Evolutionary conservation across 805 yeast species (phyloP).

Genomic region (Myxozyma sirexii): DNA sequence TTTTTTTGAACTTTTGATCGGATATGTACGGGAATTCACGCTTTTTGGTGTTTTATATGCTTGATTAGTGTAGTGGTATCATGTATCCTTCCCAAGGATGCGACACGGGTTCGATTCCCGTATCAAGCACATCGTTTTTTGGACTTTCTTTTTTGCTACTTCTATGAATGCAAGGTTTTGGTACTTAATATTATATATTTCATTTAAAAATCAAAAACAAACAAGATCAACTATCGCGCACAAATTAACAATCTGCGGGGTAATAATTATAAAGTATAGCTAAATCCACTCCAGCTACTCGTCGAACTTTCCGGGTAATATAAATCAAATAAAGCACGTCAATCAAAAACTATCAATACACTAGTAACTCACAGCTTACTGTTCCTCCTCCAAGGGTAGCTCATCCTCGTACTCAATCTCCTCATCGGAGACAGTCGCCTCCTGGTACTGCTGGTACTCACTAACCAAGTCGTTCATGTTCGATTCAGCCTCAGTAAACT

Average conservation of each 20-base stretch:
- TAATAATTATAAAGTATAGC: not conserved
- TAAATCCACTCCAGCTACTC: not conserved
- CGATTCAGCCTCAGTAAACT: conserved; percentile 91
- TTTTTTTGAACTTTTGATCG: too few relatives aligned
- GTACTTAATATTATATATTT: not conserved
- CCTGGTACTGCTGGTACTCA: conserved; percentile 94
- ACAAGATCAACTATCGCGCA: not conserved
- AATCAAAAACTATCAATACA: conserved; percentile 6
- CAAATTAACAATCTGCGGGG: not conserved
- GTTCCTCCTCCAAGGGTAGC: conserved; percentile 33
- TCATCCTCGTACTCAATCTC: conserved; percentile 61
- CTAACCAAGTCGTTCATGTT: conserved; percentile 87
- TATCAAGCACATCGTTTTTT: conserved; percentile 19
- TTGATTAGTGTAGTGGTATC: conserved; percentile 34
- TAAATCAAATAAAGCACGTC: not conserved
- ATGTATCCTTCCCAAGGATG: conserved; percentile 32
- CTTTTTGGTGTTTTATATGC: not conserved
- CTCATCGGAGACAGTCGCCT: conserved; percentile 77
- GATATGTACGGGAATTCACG: not conserved
- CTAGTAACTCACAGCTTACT: conserved; percentile 6
- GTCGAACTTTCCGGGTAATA: conserved; percentile 7
- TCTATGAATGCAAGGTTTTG: too few relatives aligned
- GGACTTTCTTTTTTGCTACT: not conserved
- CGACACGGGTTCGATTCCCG: conserved; percentile 35
- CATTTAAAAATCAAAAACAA: not conserved